Conservation (phyloP, 176 grass and related monocot species). For the Dendrocalamus sinicus region DNA sequence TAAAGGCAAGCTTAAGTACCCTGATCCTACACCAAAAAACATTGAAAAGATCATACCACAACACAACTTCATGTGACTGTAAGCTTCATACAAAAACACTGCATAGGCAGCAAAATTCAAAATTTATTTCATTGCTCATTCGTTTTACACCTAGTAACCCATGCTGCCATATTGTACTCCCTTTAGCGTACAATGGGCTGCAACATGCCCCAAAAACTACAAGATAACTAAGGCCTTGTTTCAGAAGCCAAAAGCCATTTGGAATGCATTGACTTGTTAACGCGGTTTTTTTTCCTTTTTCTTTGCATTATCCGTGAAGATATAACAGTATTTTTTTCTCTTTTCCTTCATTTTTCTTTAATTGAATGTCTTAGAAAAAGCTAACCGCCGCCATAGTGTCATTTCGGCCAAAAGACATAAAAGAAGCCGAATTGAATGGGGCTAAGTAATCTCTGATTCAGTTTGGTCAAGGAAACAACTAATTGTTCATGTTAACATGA, state of each 20-base stretch:
- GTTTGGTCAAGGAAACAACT: background rate
- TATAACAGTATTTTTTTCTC: too few species aligned
- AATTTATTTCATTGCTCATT: background rate
- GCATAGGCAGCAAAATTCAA: background rate
- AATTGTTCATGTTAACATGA: background rate
- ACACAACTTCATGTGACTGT: background rate
- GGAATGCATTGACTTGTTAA: too few species aligned
- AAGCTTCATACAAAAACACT: constrained; percentile 13
- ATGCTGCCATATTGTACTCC: background rate
- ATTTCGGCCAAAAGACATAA: too few species aligned
- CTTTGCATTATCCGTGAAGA: too few species aligned
- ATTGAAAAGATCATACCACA: background rate
- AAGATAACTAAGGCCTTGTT: background rate
- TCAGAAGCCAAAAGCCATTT: too few species aligned
- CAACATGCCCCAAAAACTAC: background rate
- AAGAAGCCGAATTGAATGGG: too few species aligned
- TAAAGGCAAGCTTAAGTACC: background rate
- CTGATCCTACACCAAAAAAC: background rate
- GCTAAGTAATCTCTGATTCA: background rate
- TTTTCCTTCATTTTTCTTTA: too few species aligned
- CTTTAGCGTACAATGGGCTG: background rate
- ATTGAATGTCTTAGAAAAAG: too few species aligned
- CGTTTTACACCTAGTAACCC: background rate
- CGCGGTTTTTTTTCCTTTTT: too few species aligned
- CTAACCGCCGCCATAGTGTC: too few species aligned